Evolutionary conservation across 345 rosid species (phyloP), one percentile per base, ranked within the genome.

Genomic region (Bruguiera parviflora): DNA sequence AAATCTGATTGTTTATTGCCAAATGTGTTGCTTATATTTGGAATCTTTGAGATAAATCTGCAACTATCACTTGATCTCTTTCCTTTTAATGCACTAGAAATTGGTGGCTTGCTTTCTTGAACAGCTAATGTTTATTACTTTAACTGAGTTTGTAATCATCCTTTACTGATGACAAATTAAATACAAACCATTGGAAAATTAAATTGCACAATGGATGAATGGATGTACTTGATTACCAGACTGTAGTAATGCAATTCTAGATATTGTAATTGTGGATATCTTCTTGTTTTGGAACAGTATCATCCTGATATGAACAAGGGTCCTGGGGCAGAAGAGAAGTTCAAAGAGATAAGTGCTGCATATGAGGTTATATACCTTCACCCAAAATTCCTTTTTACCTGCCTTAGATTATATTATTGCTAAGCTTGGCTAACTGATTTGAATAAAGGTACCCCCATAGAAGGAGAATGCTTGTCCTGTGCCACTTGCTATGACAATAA

Each of bases 331-430:
- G 97, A 91, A 77, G 98, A 91, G 49, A 91, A 91, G 84, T 91
- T 94, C 77, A 91, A 94, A 79, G 85, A 94, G 84, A 89, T 94
- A 67, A 94, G 97, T 80, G 96, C 98, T 68, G 98, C 98, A 9
- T 91, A 94, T 71, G 96, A 94, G 96, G 97, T 91, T 81, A 75
- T 53, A 63, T 20, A 35, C 69, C 19, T 68, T 62, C 63, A n/a
- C 53, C 63, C 58, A 4, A 20, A 49, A 1, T 27, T 53, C 58
- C 32, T 31, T 43, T 58, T 65, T 60, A 16, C 22, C 37, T 47
- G 15, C 28, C 8, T 32, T 56, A 7, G 20, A 19, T 68, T 35
- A 52, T 21, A 3, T 11, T 43, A 43, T 3, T 43, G 49, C 19
- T 4, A 13, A 43, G 18, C 49, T 43, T 43, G 49, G 18, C 16